Evolutionary conservation across 164 flowering plant genomes (phyloP), one percentile per base, ranked within the genome.

Genomic region (Umbilicus rupestris): DNA sequence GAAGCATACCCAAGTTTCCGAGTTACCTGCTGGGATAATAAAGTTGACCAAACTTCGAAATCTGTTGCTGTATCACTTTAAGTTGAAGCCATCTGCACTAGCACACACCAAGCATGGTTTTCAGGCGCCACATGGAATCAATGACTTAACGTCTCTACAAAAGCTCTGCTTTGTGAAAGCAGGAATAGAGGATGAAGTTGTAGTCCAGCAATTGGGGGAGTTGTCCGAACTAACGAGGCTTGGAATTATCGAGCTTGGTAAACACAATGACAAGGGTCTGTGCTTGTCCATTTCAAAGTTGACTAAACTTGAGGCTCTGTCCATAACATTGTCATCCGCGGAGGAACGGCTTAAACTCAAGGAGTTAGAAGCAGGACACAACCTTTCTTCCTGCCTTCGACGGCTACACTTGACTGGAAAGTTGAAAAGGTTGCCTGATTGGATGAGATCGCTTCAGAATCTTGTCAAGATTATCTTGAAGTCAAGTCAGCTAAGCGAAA

Each of bases 11-110:
- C 3, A 37, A 10, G 73, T 80, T 26, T 64, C 73, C 1, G 68
- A 44, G 33, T 62, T 80, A 42, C 81, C 79, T 2, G 35, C 39
- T 15, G 75, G 71, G 68, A 73, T 77, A 31, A n/a, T 69, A 49
- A 64, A 72, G 49, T 78, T 79, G 50, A 62, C 59, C 2, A 7
- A 62, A 2, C 74, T 80, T 14, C 71, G 74, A 31, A 71, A 77
- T 57, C 73, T 80, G 9, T 39, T 71, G 1, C 64, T 80, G 3
- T 69, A 73, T 58, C 70, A 63, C 19, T 63, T 49, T 24, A 63
- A 70, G 16, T 29, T 7, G 7, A 55, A 42, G n/a, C 59, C 71
- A 16, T 70, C 69, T 45, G 5, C 35, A 31, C 57, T 45, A 7
- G 67, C 64, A 19, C 33, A 62, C 45, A 49, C 66, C 12, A 59